Evolutionary conservation across 1,284 basidiomycete species (phyloP), one percentile per base, ranked within the genome.

Genomic region (Cutaneotrichosporon arboriforme): DNA sequence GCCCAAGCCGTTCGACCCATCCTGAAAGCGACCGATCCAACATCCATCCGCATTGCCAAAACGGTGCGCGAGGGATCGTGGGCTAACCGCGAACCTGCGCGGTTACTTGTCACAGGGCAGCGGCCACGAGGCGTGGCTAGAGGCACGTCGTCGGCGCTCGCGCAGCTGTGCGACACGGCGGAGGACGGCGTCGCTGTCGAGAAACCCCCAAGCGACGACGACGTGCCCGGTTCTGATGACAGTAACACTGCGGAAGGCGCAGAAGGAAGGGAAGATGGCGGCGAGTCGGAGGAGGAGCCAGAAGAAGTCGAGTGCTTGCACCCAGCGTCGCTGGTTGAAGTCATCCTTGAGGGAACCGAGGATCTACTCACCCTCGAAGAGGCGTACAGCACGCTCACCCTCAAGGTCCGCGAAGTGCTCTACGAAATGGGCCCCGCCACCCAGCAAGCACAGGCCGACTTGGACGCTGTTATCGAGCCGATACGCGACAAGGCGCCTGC

Each of bases 321-420:
- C 17, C 67, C 65, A 0, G 41, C 55, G 1, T 69, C 68, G 3
- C 60, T 73, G 14, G 58, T 73, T 37, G 49, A 54, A 39, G 67
- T 71, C 50, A 67, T 73, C 37, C 60, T 73, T 13, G 61, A 69
- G 10, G 70, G 70, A 1, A 61, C 70, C 2, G 69, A 70, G 45
- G 68, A 73, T 48, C 69, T 73, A 12, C 55, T 73, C 18, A 72
- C 70, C 1, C 55, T 73, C 31, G 72, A 73, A 52, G 72, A 73
- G 58, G 69, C 72, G 8, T 73, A 72, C 56, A 62, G 44, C 20
- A 66, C 66, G 2, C 60, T 73, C 13, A 59, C 58, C 0, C 26
- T 55, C 4, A 59, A 64, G 1, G 42, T 73, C 2, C 59, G 67
- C 12, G 50, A 60, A 13, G 56, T 52, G 4, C 50, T 66, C 45